Base-by-base conservation (phyloP, 306 rosid species). In the Rosa multiflora region DNA sequence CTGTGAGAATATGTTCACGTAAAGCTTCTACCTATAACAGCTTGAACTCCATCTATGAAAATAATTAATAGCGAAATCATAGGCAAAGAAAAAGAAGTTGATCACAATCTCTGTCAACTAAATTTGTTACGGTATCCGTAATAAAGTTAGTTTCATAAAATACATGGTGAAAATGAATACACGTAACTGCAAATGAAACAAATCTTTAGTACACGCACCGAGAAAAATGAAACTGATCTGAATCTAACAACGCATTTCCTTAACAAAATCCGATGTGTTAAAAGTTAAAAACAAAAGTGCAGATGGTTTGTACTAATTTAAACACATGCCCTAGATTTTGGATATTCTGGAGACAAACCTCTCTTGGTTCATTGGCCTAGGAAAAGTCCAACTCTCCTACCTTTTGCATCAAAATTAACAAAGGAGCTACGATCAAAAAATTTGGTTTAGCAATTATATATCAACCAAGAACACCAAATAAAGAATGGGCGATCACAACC, bases 401-500 rank as follows among this genome's bases (percentile, higher is more conserved):
- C 46, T 51, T 51, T 52, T 73, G 20, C 76, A 72, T 35, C 42
- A 52, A 18, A 42, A 6, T 35, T 32, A 15, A 72, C 35, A 15
- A 46, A 61, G 9, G 42, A 10, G 11, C 17, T 62, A 62, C 12
- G n/a, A 46, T 12, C 2, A 49, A 4, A 72, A 9, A 15, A 17
- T 29, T 10, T 18, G 26, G 5, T 32, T 32, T 35, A 48, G 21
- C 15, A 71, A 48, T 29, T 5, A 18, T 72, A 26, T 23, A 23
- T 23, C 26, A 23, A 23, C 26, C 39, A 62, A 53, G 67, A 55
- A 51, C 49, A 10, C 15, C 67, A 53, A 73, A 40, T 18, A 9
- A 17, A 84, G 59, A 58, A 93, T 93, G 98, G 88, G 90, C 52
- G 87, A 91, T 75, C 89, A 89, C 86, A 85, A 76, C 20, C 97